Base-by-base conservation (phyloP, 2,329 filamentous ascomycete species). In the Hypomyces perniciosus region DNA sequence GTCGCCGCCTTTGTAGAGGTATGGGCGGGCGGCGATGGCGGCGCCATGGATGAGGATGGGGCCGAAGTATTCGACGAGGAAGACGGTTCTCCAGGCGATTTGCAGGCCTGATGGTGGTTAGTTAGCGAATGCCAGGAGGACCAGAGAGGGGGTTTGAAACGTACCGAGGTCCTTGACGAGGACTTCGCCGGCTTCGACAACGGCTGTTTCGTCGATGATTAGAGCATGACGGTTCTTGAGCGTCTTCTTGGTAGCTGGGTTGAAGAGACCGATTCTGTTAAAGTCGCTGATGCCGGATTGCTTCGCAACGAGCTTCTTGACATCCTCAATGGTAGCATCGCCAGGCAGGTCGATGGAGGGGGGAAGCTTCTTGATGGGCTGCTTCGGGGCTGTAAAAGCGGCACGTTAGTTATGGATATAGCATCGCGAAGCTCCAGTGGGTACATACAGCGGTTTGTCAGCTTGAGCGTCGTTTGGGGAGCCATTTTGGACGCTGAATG, bases 121-220 rank as follows among this genome's bases (percentile, higher is more conserved):
- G 45, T 48, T 45, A 53, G 52, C 31, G 6, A 13, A 27, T 27
- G 10, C 37, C 4, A 26, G 5, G 6, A 10, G 13, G 13, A 37
- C 28, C 3, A 43, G 9, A 12, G 7, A 46, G 26, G 26, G 5
- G n/a, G 28, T 7, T 8, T 10, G 27, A 5, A 34, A 63, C 79
- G 48, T 79, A 92, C 90, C 93, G 30, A 99, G 78, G 67, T 99
- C 92, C 74, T 99, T 97, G 57, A 97, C 88, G 59, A 93, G 83
- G 44, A 99, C 69, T 67, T 83, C 78, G 52, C 74, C 73, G 9
- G 71, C 65, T 33, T 71, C 67, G 46, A 72, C 62, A 7, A 84
- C 73, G 49, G 72, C 71, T 30, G 72, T 62, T 59, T 78, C 74
- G 51, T 78, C 68, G 31, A 64, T 64, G 34, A 85, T 56, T 42